Evolutionary conservation across 1,284 basidiomycete genomes (phyloP).

Genomic region (Ceratobasidium sp.): DNA sequence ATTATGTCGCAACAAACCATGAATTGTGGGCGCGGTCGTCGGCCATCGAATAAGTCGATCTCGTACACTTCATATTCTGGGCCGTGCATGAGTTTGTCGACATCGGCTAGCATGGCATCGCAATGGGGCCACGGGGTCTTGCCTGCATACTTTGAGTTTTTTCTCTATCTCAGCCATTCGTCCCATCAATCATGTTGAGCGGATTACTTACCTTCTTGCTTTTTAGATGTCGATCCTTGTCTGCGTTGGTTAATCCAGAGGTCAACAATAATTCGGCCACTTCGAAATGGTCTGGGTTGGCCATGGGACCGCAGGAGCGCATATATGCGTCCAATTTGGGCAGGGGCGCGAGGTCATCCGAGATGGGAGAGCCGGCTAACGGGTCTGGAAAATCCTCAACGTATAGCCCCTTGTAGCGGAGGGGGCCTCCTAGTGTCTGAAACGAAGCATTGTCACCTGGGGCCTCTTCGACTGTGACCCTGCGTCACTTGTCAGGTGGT

Average conservation of each 20-base stretch:
- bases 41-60: background rate
- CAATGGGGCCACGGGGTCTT: background rate
- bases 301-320: background rate
- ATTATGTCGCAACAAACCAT: background rate
- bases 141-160: constrained; percentile 2
- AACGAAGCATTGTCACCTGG: no score
- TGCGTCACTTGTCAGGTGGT: no score
- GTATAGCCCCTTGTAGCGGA: no score
- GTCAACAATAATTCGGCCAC: constrained; percentile 8
- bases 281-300: background rate
- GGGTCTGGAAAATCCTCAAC: constrained; percentile 6
- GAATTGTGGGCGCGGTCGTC: background rate
- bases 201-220: constrained; percentile 15
- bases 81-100: constrained; percentile 7
- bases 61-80: background rate
- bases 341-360: background rate
- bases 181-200: no score
- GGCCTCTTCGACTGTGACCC: no score
- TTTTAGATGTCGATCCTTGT: constrained; percentile 1
- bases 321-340: constrained; percentile 19
- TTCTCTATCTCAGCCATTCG: no score
- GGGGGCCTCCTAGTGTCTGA: no score
- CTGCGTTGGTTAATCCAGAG: constrained; percentile 7
- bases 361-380: constrained; percentile 11
- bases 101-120: background rate